These are phyloP conservation scores for Beauveria rudraprayagi DNA, from an alignment of 2,329 filamentous ascomycete species.

Conservation along the genomic window DNA sequence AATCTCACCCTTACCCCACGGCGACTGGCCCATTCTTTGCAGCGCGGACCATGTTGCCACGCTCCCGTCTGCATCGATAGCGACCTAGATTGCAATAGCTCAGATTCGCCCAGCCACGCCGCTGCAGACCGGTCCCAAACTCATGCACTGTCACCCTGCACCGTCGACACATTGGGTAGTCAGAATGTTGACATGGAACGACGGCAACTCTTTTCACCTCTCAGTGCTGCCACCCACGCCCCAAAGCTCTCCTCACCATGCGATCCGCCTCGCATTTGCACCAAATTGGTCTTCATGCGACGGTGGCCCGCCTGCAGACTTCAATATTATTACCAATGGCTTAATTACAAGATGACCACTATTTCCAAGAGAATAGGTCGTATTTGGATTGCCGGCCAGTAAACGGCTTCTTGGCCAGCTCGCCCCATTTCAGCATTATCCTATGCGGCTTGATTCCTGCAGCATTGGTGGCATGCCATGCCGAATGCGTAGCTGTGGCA, in stretches of 20 bases:
- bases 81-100: conserved; percentile 4
- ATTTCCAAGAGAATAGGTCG: not conserved
- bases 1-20: not conserved
- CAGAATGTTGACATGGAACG: not conserved
- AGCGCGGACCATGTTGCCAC: not conserved
- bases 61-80: not conserved
- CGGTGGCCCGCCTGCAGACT: not conserved
- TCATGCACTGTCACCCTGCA: not conserved
- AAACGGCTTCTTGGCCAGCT: not conserved
- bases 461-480: not conserved
- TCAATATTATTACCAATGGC: not conserved
- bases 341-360: not conserved
- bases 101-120: conserved; percentile 4
- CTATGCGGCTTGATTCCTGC: not conserved
- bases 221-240: not conserved
- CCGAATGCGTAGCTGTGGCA: not conserved
- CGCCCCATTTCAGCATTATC: not conserved
- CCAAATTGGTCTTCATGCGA: not conserved
- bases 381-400: not conserved
- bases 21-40: not conserved
- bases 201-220: not conserved
- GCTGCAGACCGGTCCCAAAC: not conserved
- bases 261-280: not conserved
- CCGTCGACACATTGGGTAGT: not conserved
- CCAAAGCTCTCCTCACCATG: not conserved